Evolutionary conservation across 2,329 filamentous ascomycete genomes (phyloP).

Genomic region (Fusarium pseudocircinatum): DNA sequence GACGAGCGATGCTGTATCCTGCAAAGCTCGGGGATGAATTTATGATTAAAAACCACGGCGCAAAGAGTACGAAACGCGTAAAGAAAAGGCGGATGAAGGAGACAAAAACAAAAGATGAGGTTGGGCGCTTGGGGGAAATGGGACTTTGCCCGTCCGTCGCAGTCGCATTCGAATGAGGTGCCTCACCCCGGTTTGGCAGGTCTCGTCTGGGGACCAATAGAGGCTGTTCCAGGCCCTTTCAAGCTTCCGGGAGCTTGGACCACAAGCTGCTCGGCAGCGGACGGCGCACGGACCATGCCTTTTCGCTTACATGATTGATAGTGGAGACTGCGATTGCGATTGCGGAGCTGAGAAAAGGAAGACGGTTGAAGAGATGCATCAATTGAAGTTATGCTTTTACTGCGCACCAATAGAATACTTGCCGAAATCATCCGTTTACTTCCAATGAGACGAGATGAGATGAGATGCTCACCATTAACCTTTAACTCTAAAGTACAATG

Average conservation of each 20-base stretch:
- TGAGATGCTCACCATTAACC: background rate
- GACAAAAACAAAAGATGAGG: conserved; percentile 38
- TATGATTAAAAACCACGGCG: conserved; percentile 6
- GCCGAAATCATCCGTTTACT: conserved; percentile 13
- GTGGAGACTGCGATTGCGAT: conserved; percentile 18
- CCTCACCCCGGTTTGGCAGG: conserved; percentile 17
- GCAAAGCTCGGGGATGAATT: conserved; percentile 17
- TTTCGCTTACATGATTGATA: conserved; percentile 29
- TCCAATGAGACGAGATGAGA: background rate
- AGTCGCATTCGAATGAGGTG: conserved; percentile 39
- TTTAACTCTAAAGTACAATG: background rate
- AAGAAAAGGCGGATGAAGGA: conserved; percentile 15
- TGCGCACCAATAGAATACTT: background rate
- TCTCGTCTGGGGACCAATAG: conserved; percentile 41
- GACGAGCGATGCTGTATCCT: too few species aligned
- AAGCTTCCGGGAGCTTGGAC: conserved; percentile 48
- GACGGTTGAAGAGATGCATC: conserved; percentile 33
- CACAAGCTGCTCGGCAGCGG: conserved; percentile 35
- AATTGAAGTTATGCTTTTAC: conserved; percentile 44
- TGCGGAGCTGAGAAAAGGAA: conserved; percentile 3
- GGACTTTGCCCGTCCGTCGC: conserved; percentile 34
- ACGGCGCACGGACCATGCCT: conserved; percentile 27
- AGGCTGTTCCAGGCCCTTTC: conserved; percentile 14
- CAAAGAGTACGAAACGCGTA: conserved; percentile 16
- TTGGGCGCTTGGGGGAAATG: conserved; percentile 37